These are phyloP conservation scores for Primulina huaijiensis DNA, from an alignment of 257 asterid genomes.

Conservation along the genomic window DNA sequence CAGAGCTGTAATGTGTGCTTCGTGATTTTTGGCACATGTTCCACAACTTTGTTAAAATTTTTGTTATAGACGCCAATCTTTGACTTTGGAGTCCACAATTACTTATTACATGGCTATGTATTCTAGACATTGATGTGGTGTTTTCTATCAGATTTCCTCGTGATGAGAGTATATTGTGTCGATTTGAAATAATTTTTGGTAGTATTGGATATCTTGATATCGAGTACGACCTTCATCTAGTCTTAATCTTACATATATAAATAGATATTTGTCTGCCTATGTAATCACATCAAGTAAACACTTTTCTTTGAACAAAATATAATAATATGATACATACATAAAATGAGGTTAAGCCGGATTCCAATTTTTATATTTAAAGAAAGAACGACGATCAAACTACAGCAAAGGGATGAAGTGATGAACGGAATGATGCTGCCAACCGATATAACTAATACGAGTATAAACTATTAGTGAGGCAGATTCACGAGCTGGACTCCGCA, in stretches of 20 bases:
- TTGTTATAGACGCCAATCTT: neutral
- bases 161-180: neutral
- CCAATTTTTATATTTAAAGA: too few species aligned
- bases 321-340: too few species aligned
- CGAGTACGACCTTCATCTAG: too few species aligned
- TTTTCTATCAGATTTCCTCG: neutral
- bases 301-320: too few species aligned
- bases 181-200: neutral
- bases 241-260: too few species aligned
- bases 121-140: neutral
- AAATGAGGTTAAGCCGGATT: too few species aligned
- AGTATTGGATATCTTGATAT: neutral
- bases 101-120: neutral
- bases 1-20: slow-evolving; percentile 14
- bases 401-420: too few species aligned
- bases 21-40: slow-evolving; percentile 23
- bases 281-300: too few species aligned
- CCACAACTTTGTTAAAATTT: neutral
- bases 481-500: neutral
- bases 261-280: too few species aligned
- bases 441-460: neutral
- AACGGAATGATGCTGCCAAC: neutral
- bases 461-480: neutral
- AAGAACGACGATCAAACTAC: too few species aligned
- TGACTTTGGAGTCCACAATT: neutral